Evolutionary conservation across 2,329 filamentous ascomycete species (phyloP).

Genomic region (Claviceps purpurea): DNA sequence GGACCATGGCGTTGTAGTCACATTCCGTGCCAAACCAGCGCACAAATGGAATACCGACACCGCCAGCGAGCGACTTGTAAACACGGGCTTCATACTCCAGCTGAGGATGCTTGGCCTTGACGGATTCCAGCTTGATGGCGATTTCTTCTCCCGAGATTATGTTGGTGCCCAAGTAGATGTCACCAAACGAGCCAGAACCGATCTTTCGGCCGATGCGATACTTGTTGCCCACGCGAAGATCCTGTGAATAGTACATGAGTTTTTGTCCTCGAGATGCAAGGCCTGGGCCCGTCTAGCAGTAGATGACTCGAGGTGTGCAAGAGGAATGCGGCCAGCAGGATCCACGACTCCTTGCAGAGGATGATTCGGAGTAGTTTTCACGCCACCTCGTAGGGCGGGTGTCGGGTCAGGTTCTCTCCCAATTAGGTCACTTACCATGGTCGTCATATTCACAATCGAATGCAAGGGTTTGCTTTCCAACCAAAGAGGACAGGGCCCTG

Average conservation of each 20-base stretch:
- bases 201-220: slow-evolving; percentile 99
- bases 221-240: slow-evolving; percentile 98
- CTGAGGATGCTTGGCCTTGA: slow-evolving; percentile 98
- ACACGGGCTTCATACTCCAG: slow-evolving; percentile 97
- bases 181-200: slow-evolving; percentile 91
- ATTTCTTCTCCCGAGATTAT: slow-evolving; percentile 99
- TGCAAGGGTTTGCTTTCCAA: slow-evolving; percentile 10
- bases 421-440: slow-evolving; percentile 30
- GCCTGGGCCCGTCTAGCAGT: too few species aligned
- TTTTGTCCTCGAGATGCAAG: not conserved
- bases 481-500: slow-evolving; percentile 9
- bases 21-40: slow-evolving; percentile 99
- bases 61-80: slow-evolving; percentile 79
- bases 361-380: too few species aligned
- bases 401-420: not conserved
- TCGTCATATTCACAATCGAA: slow-evolving; percentile 30
- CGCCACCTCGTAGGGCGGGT: not conserved
- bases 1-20: slow-evolving; percentile 99
- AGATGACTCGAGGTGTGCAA: too few species aligned
- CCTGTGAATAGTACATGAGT: slow-evolving; percentile 37
- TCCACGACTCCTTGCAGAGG: too few species aligned
- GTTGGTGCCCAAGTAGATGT: slow-evolving; percentile 98
- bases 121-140: slow-evolving; percentile 97
- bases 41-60: slow-evolving; percentile 96
- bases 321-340: too few species aligned